phyloP scores from a whole-genome alignment of 129 eudicot genomes.

The Artemisia tridentata region DNA sequence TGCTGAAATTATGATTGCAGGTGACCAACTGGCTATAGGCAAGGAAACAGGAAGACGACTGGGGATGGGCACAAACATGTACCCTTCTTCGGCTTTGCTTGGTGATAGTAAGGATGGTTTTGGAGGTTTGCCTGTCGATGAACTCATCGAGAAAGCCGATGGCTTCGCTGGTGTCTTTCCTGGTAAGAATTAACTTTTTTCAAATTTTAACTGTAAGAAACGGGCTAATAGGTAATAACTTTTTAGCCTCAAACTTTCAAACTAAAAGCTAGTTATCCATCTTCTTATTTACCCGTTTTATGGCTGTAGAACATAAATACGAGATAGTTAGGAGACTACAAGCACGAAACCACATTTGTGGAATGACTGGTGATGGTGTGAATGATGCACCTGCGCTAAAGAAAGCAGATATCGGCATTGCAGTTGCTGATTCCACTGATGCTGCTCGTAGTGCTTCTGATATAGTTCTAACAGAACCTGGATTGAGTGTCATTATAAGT shows the following conservation, averaged over 20 bases:
- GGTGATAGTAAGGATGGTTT: constrained; percentile 55
- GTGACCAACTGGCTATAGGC: constrained; percentile 88
- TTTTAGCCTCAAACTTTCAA: too few relatives aligned
- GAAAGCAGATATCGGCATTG: constrained; percentile 85
- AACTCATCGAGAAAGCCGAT: constrained; percentile 89
- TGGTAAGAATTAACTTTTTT: constrained; percentile 38
- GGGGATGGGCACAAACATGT: constrained; percentile 95
- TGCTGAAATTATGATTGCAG: constrained; percentile 25
- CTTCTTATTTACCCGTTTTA: background rate
- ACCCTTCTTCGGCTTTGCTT: constrained; percentile 78
- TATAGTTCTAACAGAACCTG: constrained; percentile 87
- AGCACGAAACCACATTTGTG: constrained; percentile 74
- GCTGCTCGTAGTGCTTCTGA: constrained; percentile 96
- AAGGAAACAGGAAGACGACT: constrained; percentile 89
- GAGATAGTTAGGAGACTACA: constrained; percentile 79
- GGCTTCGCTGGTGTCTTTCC: constrained; percentile 98
- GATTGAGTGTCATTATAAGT: constrained; percentile 84
- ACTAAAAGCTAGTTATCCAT: too few relatives aligned
- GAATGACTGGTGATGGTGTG: constrained; percentile 97
- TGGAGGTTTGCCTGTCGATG: constrained; percentile 64
- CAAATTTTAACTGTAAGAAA: background rate
- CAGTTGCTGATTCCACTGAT: constrained; percentile 86
- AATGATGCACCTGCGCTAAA: constrained; percentile 89
- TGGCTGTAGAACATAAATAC: constrained; percentile 67
- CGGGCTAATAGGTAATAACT: too few relatives aligned